Conservation (phyloP, 495 filamentous ascomycete species). For the Aspergillus wentii region DNA sequence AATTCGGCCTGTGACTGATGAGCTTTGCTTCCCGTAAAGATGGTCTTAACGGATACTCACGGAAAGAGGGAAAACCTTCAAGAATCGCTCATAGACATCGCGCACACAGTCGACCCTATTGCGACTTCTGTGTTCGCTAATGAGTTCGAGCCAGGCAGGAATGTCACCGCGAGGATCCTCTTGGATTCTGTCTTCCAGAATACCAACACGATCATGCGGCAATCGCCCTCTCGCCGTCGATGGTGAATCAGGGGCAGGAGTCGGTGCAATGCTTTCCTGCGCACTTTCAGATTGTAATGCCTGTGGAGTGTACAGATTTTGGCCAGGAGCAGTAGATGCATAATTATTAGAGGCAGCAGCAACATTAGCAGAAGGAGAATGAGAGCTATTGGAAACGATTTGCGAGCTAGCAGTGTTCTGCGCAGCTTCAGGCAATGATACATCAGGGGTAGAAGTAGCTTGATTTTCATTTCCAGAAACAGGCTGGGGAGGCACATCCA, state of each 20-base stretch:
- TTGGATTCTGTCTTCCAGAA: constrained; percentile 82
- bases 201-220: constrained; percentile 73
- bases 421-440: constrained; percentile 51
- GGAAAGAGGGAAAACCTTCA: constrained; percentile 80
- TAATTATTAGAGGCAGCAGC: constrained; percentile 44
- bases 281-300: constrained; percentile 25
- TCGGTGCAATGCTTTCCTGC: constrained; percentile 36
- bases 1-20: constrained; percentile 64
- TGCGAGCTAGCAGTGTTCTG: constrained; percentile 49
- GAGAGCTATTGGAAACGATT: constrained; percentile 50
- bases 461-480: constrained; percentile 54
- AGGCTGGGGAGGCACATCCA: constrained; percentile 44
- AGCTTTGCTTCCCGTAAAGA: constrained; percentile 6
- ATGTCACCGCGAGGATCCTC: constrained; percentile 90
- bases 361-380: constrained; percentile 43
- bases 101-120: constrained; percentile 78
- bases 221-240: constrained; percentile 51
- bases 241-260: constrained; percentile 34
- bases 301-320: constrained; percentile 40
- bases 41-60: constrained; percentile 54
- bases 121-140: constrained; percentile 77
- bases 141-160: constrained; percentile 82
- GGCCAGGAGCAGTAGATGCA: constrained; percentile 36
- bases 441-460: constrained; percentile 54
- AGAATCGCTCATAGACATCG: constrained; percentile 75